These are phyloP conservation scores for Diplodia scrobiculata DNA, from an alignment of 2,329 filamentous ascomycete genomes.

Conservation along the genomic window DNA sequence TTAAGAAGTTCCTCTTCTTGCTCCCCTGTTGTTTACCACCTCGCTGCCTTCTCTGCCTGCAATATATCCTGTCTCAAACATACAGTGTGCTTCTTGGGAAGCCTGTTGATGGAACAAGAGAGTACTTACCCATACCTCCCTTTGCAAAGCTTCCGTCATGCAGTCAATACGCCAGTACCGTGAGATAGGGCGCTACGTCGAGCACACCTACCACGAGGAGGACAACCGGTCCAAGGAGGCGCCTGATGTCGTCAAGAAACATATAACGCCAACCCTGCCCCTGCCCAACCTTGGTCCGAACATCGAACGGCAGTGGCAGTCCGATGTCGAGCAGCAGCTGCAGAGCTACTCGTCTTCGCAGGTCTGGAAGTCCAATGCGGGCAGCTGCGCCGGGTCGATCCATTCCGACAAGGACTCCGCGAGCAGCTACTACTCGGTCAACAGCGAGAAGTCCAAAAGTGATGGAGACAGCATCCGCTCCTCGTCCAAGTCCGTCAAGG, in stretches of 20 bases:
- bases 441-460: background rate
- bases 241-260: background rate
- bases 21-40: background rate
- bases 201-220: conserved; percentile 20
- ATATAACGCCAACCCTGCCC: background rate
- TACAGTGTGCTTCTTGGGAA: background rate
- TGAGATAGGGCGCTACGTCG: conserved; percentile 20
- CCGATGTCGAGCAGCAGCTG: conserved; percentile 9
- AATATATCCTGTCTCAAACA: background rate
- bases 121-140: background rate
- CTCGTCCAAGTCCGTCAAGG: background rate
- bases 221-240: conserved; percentile 19
- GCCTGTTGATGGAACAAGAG: conserved; percentile 3
- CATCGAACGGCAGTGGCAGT: conserved; percentile 2
- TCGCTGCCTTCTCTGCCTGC: background rate
- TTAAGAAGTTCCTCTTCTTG: background rate
- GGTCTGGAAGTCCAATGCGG: conserved; percentile 1
- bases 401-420: background rate
- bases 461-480: background rate
- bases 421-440: background rate
- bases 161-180: conserved; percentile 28
- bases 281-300: conserved; percentile 11
- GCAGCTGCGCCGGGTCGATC: background rate
- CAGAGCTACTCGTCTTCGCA: background rate
- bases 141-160: conserved; percentile 8